Percentiles rank a stretch among this genome's conserved stretches.
phyloP scores from a whole-genome alignment of 2,329 filamentous ascomycete species.

The Calonectria multiphialidica region DNA sequence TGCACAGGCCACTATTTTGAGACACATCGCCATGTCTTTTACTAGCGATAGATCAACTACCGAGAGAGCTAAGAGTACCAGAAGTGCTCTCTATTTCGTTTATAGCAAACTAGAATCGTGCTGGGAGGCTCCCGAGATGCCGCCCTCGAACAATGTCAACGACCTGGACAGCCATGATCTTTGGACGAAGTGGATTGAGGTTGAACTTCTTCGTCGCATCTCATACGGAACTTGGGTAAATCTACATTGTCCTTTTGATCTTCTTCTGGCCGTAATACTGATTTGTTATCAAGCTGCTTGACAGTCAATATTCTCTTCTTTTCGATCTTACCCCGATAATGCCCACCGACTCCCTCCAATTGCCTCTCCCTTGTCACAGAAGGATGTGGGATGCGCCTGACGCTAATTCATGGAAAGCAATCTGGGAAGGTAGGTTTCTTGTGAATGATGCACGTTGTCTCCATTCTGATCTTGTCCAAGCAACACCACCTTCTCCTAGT shows the following conservation, averaged over 20 bases:
- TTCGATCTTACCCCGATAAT: neutral
- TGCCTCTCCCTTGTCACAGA: neutral
- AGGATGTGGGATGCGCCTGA: neutral
- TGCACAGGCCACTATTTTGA: neutral
- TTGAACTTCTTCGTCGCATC: neutral
- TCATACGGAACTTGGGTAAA: neutral
- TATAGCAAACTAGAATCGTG: neutral
- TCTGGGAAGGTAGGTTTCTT: neutral
- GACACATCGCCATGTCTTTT: neutral
- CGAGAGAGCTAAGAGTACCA: neutral
- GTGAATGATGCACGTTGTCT: fast-evolving
- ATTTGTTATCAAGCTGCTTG: neutral
- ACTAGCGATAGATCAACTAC: neutral
- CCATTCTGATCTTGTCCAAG: neutral
- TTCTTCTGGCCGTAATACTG: neutral
- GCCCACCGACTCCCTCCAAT: neutral
- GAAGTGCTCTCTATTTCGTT: neutral
- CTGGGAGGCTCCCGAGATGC: neutral
- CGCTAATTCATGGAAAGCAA: neutral
- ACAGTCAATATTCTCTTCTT: neutral
- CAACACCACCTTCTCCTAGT: neutral
- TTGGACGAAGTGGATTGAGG: neutral
- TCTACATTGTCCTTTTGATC: too few relatives aligned
- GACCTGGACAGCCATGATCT: neutral
- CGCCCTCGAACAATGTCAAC: neutral